Evolutionary conservation across 2,329 filamentous ascomycete species (phyloP), one percentile per base, ranked within the genome.

Genomic region (Aspergillus uvarum): DNA sequence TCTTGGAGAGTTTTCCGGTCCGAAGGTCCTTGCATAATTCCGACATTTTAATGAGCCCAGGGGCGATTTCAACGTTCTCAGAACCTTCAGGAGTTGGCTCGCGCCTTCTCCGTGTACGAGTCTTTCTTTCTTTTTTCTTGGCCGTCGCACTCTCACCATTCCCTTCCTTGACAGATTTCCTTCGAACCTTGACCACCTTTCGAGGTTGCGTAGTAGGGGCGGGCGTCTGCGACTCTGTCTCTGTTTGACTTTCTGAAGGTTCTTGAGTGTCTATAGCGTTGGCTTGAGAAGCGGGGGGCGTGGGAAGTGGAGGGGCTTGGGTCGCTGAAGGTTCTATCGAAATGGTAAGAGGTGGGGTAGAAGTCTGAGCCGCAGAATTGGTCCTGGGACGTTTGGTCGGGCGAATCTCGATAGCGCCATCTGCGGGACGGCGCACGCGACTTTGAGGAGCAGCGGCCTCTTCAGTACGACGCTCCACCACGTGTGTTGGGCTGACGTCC

Each of bases 1-100:
- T 79, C 60, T 81, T 79, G 0, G 86, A 88, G 44, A 81, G 80
- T 63, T 81, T 84, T 50, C 86, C 86, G 0, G 79, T 79, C n/a
- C 78, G 75, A 38, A 79, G 72, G 64, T 84, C 83, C 54, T 78
- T 81, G 64, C 81, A 83, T 2, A 88, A 72, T 50, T 85, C 82
- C 32, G 78, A 81, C 85, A 89, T 88, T 55, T 81, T 85, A 3
- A 84, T 77, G 21, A 77, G 74, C 12, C 80, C 76, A 0, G 84
- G 79, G 54, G 84, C 79, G 53, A 88, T 87, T 72, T 83, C 73
- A 7, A 79, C 69, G 12, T 68, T 65, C 61, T 83, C 81, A 1
- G 80, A 77, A 59, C 77, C 77, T 60, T 82, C 80, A 2, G 81
- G 81, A 2, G 80, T 82, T 8, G 71, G 66, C 58, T 77, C 76